A percentile compares a stretch with the other conserved stretches of the same genome.
These are phyloP conservation scores for Clarireedia paspali DNA, from an alignment of 2,329 filamentous ascomycete genomes.

Conservation along the genomic window DNA sequence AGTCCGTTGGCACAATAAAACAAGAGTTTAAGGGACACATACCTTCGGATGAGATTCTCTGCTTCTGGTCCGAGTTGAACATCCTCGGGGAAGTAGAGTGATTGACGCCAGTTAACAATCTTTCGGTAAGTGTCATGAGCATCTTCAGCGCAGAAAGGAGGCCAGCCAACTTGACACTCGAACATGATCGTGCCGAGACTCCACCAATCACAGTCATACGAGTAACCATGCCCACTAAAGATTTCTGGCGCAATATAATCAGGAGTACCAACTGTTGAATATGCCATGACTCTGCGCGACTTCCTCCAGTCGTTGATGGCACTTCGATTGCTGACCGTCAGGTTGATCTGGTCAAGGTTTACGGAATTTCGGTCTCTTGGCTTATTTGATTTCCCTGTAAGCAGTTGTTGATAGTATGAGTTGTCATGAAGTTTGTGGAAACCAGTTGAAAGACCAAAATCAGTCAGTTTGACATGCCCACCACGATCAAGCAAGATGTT, in stretches of 20 bases:
- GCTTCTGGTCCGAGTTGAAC: conserved; percentile 82
- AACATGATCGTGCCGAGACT: conserved; percentile 99
- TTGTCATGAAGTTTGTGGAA: conserved; percentile 98
- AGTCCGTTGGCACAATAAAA: conserved; percentile 14
- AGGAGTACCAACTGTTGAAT: conserved; percentile 95
- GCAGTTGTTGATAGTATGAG: conserved; percentile 93
- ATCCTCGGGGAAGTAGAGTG: conserved; percentile 93
- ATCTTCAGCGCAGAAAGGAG: conserved; percentile 96
- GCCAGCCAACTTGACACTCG: conserved; percentile 97
- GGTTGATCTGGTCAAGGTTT: conserved; percentile 93
- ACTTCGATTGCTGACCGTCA: conserved; percentile 94
- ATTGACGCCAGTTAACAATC: conserved; percentile 97
- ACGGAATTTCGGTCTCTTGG: conserved; percentile 86
- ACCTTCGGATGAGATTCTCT: conserved; percentile 89
- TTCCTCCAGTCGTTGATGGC: conserved; percentile 99
- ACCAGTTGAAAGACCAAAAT: conserved; percentile 95
- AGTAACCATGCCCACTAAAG: conserved; percentile 93
- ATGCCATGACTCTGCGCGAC: conserved; percentile 89
- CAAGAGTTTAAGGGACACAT: conserved; percentile 29
- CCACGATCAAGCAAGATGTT: conserved; percentile 94
- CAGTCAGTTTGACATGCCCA: conserved; percentile 95
- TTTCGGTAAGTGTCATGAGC: conserved; percentile 97
- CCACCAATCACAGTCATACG: conserved; percentile 99
- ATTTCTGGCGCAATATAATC: conserved; percentile 99
- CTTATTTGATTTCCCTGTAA: conserved; percentile 67